A percentile compares a stretch with the other conserved stretches of the same genome.
Conservation (phyloP, 805 yeast genomes). For the Martiniozyma abietophila region DNA sequence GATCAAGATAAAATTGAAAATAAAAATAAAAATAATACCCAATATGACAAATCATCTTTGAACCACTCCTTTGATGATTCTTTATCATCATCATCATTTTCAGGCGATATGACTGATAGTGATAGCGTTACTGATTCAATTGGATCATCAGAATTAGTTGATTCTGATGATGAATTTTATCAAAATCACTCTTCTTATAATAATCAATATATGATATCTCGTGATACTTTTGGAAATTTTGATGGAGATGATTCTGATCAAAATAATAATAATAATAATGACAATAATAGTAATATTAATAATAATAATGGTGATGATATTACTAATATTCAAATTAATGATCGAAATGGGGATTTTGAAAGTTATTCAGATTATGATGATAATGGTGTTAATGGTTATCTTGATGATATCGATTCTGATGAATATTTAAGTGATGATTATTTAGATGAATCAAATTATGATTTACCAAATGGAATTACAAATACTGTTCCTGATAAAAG, state of each 20-base stretch:
- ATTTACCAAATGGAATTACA: background rate
- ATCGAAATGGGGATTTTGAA: too few species aligned
- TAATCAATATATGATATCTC: too few species aligned
- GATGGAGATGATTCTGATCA: constrained; percentile 12
- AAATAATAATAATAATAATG: too few species aligned
- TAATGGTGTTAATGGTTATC: constrained; percentile 5
- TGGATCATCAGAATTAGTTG: constrained; percentile 20
- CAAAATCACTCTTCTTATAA: constrained; percentile 6
- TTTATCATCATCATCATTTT: background rate
- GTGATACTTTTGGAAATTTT: too few species aligned
- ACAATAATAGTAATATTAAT: too few species aligned
- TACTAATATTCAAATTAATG: too few species aligned
- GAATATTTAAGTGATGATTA: constrained; percentile 20
- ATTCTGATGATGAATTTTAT: constrained; percentile 19
- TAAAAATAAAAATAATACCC: background rate
- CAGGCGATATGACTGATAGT: constrained; percentile 5
- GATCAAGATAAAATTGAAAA: constrained; percentile 3
- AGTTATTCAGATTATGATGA: constrained; percentile 5
- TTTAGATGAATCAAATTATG: constrained; percentile 5
- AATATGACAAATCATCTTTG: background rate
- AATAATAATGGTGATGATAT: too few species aligned
- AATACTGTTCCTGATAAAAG: background rate
- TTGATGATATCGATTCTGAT: constrained; percentile 22
- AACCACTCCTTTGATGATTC: background rate
- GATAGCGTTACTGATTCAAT: constrained; percentile 15